Evolutionary conservation across 2,329 filamentous ascomycete genomes (phyloP).

Genomic region (Ascochyta viciae-villosae): DNA sequence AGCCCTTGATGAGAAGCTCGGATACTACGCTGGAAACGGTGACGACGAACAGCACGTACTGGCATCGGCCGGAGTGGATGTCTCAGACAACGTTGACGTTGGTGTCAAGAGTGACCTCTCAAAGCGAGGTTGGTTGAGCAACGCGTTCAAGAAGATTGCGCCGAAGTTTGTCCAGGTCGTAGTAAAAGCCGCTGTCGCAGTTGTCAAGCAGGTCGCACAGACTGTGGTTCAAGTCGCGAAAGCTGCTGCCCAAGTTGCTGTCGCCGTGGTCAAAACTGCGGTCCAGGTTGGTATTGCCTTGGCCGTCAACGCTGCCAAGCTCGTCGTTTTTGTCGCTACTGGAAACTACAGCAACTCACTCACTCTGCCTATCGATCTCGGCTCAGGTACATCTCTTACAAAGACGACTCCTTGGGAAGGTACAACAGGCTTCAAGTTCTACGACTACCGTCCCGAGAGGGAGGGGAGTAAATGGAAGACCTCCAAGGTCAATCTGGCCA

Average conservation of each 20-base stretch:
- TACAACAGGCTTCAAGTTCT: slow-evolving; percentile 16
- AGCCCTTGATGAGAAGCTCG: slow-evolving; percentile 8
- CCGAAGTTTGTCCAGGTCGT: slow-evolving; percentile 3
- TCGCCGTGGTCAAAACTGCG: slow-evolving; percentile 10
- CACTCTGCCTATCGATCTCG: slow-evolving; percentile 10
- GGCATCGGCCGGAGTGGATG: slow-evolving; percentile 2
- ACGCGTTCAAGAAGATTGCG: not conserved
- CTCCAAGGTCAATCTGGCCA: slow-evolving; percentile 10
- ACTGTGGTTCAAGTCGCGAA: slow-evolving; percentile 8
- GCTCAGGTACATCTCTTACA: not conserved
- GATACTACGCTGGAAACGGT: slow-evolving; percentile 9
- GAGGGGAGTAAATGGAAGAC: slow-evolving; percentile 12
- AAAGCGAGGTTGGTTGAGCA: slow-evolving; percentile 13
- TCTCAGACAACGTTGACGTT: slow-evolving; percentile 1
- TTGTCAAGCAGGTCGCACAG: not conserved
- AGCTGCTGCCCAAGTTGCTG: slow-evolving; percentile 8
- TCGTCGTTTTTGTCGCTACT: slow-evolving; percentile 4
- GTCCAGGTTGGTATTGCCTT: slow-evolving; percentile 9
- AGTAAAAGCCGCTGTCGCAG: slow-evolving; percentile 1
- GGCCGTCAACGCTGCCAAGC: slow-evolving; percentile 7
- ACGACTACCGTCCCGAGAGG: slow-evolving; percentile 13
- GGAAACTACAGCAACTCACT: slow-evolving; percentile 15
- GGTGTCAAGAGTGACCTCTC: slow-evolving; percentile 2
- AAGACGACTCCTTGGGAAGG: slow-evolving; percentile 15
- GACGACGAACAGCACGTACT: slow-evolving; percentile 12